Conservation (phyloP, 805 yeast species). For the Monosporozyma servazzii region DNA sequence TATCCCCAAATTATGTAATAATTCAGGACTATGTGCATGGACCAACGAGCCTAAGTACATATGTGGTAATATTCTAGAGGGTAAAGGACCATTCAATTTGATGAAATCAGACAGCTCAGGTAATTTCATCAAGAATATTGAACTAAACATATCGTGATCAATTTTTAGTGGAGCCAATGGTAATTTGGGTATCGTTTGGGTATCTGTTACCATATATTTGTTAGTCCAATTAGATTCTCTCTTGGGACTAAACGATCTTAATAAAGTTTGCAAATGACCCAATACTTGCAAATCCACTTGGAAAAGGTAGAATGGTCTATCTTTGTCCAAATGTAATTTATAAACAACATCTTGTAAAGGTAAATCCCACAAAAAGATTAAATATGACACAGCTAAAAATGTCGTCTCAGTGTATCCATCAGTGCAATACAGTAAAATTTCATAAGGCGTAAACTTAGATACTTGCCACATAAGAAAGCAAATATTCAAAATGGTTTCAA, state of each 20-base stretch:
- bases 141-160: constrained; percentile 28
- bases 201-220: neutral
- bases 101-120: constrained; percentile 23
- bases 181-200: neutral
- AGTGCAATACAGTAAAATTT: constrained; percentile 61
- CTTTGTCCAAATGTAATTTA: constrained; percentile 49
- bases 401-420: constrained; percentile 93
- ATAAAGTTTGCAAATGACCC: constrained; percentile 51
- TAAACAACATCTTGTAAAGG: constrained; percentile 56
- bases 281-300: constrained; percentile 63
- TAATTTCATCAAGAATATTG: constrained; percentile 25
- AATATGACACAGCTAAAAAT: constrained; percentile 57
- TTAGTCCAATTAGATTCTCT: constrained; percentile 9
- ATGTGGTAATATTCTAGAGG: constrained; percentile 76
- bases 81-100: constrained; percentile 55
- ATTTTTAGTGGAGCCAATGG: constrained; percentile 13
- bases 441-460: constrained; percentile 21
- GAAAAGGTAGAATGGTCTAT: constrained; percentile 79
- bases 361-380: constrained; percentile 59
- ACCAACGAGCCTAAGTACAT: constrained; percentile 74
- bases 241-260: constrained; percentile 53
- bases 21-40: constrained; percentile 67
- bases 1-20: constrained; percentile 59
- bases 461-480: constrained; percentile 38
- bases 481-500: constrained; percentile 62